A percentile compares a stretch with the other conserved stretches of the same genome.
These are phyloP conservation scores for Lipomyces japonicus DNA, from an alignment of 805 yeast species.

Conservation along the genomic window DNA sequence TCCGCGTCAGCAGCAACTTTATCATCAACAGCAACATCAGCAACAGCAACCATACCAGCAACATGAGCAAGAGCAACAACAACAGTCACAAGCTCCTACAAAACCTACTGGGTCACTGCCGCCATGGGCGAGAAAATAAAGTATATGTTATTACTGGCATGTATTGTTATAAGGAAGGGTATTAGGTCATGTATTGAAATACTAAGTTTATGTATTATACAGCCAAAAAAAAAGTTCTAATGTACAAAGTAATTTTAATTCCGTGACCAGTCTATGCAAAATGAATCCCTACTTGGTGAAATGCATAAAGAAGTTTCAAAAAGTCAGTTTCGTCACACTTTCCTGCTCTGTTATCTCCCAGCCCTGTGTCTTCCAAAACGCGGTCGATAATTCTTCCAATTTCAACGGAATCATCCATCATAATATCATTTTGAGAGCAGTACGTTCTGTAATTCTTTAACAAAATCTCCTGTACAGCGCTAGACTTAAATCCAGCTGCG, in stretches of 20 bases:
- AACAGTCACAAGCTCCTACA: constrained; percentile 9
- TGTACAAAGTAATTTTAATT: background rate
- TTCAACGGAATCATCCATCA: constrained; percentile 37
- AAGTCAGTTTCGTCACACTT: constrained; percentile 96
- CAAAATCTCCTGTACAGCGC: constrained; percentile 71
- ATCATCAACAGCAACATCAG: too few species aligned
- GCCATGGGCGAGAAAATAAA: constrained; percentile 19
- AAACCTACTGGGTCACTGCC: constrained; percentile 18
- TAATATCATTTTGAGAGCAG: constrained; percentile 51
- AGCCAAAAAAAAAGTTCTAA: background rate
- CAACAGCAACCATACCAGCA: too few species aligned
- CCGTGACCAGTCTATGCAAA: constrained; percentile 62
- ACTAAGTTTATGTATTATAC: background rate
- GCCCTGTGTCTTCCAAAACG: constrained; percentile 75
- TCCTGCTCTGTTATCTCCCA: constrained; percentile 82
- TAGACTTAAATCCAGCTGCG: constrained; percentile 85
- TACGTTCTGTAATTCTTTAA: constrained; percentile 85
- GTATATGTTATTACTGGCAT: background rate
- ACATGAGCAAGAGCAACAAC: constrained; percentile 5
- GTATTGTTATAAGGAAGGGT: background rate
- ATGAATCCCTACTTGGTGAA: constrained; percentile 95
- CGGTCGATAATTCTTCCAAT: constrained; percentile 57
- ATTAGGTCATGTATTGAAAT: background rate
- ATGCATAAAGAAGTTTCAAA: constrained; percentile 72
- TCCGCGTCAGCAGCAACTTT: too few species aligned